Base-by-base conservation (phyloP, 345 rosid species). In the Corchorus capsularis region DNA sequence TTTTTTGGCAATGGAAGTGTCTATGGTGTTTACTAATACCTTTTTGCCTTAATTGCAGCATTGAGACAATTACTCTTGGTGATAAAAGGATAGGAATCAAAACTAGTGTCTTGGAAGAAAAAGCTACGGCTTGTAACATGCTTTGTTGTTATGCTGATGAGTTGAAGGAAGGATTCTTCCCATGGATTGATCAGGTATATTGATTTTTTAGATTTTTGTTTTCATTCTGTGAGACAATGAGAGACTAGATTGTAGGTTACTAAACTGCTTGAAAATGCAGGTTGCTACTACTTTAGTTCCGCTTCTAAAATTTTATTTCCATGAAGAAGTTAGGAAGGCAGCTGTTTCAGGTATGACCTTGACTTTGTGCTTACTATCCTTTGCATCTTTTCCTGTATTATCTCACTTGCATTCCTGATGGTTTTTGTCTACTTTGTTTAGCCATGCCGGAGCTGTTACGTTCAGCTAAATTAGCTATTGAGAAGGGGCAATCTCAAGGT, bases 111-210 rank as follows among this genome's bases (percentile, higher is more conserved):
- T 85, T 96, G 79, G 99, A 96, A 84, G 99, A 96, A 87, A 96
- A 96, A 71, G 98, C 99, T 50, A 96, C 99, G n/a, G 99, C 99
- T 59, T 96, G 99, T 70, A 96, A 96, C 87, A 96, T 96, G 99
- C 82, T 96, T 17, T 96, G 99, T 64, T 96, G 99, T 83, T 96
- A 96, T 84, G 99, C 97, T 27, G 99, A 96, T 79, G 99, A 96
- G 83, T 80, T 96, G 76, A 96, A 96, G 85, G 99, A 93, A 84
- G 99, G 99, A 61, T 93, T 96, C 84, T 96, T 88, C 64, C 98
- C 99, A 55, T 96, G 99, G 99, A 92, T 96, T 74, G 98, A 93
- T 80, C 97, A 96, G 97, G 99, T 93, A 80, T 54, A 62, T 64
- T 41, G 35, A 50, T 62, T 17, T 35, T 43, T 69, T 60, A 70